These are phyloP conservation scores for Linaria vulgaris DNA, from an alignment of 257 asterid genomes.

Conservation along the genomic window DNA sequence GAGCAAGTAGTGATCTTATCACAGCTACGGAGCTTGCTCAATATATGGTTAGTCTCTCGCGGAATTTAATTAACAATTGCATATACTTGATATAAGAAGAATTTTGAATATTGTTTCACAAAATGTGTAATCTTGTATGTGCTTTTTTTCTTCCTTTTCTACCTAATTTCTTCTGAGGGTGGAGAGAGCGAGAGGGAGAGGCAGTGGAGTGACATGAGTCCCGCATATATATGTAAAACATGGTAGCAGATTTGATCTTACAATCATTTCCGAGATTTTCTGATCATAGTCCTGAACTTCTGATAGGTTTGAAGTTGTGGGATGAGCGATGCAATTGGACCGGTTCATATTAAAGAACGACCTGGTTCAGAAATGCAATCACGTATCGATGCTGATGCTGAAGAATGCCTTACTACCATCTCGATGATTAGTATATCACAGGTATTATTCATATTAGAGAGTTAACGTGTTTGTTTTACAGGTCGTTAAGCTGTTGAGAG, in stretches of 20 bases:
- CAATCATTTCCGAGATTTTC: background rate
- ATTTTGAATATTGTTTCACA: background rate
- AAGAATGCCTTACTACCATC: constrained; percentile 46
- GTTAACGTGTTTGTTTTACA: constrained; percentile 29
- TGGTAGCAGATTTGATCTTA: background rate
- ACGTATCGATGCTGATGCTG: constrained; percentile 89
- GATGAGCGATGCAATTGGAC: constrained; percentile 95
- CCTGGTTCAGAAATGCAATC: constrained; percentile 97
- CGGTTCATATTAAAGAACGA: constrained; percentile 84
- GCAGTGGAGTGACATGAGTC: background rate
- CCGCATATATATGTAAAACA: too few relatives aligned
- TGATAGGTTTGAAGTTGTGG: constrained; percentile 81
- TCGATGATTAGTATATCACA: constrained; percentile 4
- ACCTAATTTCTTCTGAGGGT: too few relatives aligned
- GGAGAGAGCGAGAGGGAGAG: background rate
- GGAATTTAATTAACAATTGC: background rate
- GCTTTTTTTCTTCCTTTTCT: too few relatives aligned
- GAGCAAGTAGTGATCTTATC: constrained; percentile 88
- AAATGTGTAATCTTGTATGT: too few relatives aligned
- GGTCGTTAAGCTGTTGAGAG: constrained; percentile 89
- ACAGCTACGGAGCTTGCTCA: constrained; percentile 93
- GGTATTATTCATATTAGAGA: background rate
- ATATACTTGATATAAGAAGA: background rate
- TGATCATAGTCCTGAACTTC: constrained; percentile 4
- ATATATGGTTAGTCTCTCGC: constrained; percentile 61